Conservation (phyloP, 2,329 filamentous ascomycete genomes). For the Paraconiothyrium brasiliense region DNA sequence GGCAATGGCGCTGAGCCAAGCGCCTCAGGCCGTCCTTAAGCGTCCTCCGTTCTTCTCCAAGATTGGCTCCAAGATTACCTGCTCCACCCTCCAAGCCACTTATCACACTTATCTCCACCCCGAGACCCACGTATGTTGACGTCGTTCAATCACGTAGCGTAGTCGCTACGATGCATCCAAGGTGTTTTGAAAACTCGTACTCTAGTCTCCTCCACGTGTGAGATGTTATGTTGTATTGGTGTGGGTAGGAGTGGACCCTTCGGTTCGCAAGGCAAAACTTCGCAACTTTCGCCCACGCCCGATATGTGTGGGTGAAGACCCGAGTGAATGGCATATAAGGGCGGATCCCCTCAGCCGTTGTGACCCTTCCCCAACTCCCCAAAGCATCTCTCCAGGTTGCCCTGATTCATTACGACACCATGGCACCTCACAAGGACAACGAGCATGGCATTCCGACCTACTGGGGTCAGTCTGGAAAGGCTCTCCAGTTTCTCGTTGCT, state of each 20-base stretch:
- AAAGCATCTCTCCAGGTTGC: constrained; percentile 7
- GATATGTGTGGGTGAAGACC: constrained; percentile 2
- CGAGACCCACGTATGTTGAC: neutral
- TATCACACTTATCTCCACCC: constrained; percentile 8
- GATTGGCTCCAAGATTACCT: constrained; percentile 4
- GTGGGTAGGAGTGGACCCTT: constrained; percentile 7
- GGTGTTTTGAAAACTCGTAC: constrained; percentile 9
- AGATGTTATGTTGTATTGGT: constrained; percentile 3
- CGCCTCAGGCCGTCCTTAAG: constrained; percentile 1
- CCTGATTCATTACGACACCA: neutral
- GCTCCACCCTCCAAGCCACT: constrained; percentile 7
- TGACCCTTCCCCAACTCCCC: constrained; percentile 1
- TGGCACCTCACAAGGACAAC: constrained; percentile 10
- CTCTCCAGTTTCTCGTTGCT: neutral
- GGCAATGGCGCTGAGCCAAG: constrained; percentile 11
- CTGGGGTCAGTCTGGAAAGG: constrained; percentile 12
- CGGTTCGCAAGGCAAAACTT: constrained; percentile 10
- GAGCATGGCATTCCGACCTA: constrained; percentile 7
- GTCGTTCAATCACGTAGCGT: constrained; percentile 10
- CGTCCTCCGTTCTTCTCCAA: constrained; percentile 1
- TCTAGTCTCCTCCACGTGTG: constrained; percentile 8
- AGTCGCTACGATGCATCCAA: neutral
- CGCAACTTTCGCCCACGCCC: neutral
- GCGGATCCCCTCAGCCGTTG: constrained; percentile 3
- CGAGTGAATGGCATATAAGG: constrained; percentile 8